Percentiles rank a stretch among this genome's conserved stretches.
phyloP scores from a whole-genome alignment of 306 rosid genomes.

The Leucaena leucocephala region DNA sequence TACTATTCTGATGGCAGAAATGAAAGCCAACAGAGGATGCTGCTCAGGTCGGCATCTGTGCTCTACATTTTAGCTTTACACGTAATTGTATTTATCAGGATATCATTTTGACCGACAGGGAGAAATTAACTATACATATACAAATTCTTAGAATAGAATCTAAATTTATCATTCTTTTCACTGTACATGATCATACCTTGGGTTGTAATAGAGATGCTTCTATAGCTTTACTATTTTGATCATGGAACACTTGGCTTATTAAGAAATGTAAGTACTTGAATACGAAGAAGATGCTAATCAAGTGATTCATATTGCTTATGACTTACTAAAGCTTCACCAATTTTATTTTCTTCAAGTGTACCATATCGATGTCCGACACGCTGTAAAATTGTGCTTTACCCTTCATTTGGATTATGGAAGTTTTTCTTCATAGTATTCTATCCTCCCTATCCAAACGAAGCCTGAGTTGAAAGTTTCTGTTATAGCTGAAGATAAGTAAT shows the following conservation, averaged over 20 bases:
- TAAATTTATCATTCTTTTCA: conserved; percentile 27
- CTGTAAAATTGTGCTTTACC: not conserved
- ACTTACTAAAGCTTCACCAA: not conserved
- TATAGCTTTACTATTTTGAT: not conserved
- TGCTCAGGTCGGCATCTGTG: conserved; percentile 85
- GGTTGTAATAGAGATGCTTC: not conserved
- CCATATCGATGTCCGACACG: not conserved
- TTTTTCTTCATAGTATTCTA: not conserved
- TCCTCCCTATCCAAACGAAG: not conserved
- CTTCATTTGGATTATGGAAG: not conserved
- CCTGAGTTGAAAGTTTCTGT: not conserved
- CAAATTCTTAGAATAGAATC: conserved; percentile 19
- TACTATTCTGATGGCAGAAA: conserved; percentile 63
- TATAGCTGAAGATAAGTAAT: not conserved
- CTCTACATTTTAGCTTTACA: conserved; percentile 81
- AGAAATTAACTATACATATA: not conserved
- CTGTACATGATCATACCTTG: conserved; percentile 8
- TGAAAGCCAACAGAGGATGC: conserved; percentile 86
- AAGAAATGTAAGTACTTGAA: not conserved
- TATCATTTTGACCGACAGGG: conserved; percentile 57
- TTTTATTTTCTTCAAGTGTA: not conserved
- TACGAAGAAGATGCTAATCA: not conserved
- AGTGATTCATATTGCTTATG: not conserved
- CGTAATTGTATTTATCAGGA: conserved; percentile 77
- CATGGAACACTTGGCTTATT: not conserved